phyloP scores from a whole-genome alignment of 139 green algal species.

The Raphidocelis subcapitata region DNA sequence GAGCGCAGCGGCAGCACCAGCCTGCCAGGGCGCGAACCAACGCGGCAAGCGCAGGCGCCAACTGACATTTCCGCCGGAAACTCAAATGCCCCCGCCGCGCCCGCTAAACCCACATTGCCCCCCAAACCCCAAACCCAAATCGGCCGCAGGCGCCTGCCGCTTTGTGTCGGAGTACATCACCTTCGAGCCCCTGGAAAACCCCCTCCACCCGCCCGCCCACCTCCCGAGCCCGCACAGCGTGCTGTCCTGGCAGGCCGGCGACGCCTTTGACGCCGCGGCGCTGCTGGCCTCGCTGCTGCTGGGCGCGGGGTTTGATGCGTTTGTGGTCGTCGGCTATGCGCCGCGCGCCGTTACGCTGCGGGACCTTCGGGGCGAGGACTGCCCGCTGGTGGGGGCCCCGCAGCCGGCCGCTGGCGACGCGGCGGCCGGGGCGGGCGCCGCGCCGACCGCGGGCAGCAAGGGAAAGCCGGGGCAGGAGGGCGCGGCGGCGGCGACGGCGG shows the following conservation, averaged over 20 bases:
- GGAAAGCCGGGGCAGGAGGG: not conserved
- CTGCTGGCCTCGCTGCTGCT: constrained; percentile 74
- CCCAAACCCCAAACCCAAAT: too few species aligned
- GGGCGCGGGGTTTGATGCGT: constrained; percentile 79
- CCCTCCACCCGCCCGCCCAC: constrained; percentile 62
- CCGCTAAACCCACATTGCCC: too few species aligned
- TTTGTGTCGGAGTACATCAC: constrained; percentile 82
- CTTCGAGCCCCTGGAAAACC: constrained; percentile 79
- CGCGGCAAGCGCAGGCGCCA: too few species aligned
- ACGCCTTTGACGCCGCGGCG: constrained; percentile 79
- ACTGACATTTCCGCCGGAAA: too few species aligned
- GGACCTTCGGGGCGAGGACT: constrained; percentile 53
- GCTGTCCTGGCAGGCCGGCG: constrained; percentile 77
- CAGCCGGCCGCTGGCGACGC: constrained; percentile 23
- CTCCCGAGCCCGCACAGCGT: constrained; percentile 66
- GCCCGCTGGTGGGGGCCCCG: constrained; percentile 37
- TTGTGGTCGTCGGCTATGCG: constrained; percentile 66
- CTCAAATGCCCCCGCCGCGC: too few species aligned
- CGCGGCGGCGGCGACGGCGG: constrained; percentile 2
- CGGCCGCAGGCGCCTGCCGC: constrained; percentile 5
- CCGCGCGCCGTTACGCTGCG: constrained; percentile 53
- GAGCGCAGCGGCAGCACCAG: too few species aligned
- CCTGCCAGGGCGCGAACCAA: too few species aligned
- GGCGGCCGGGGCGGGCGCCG: constrained; percentile 19
- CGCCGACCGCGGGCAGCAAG: not conserved